Base-by-base conservation (phyloP, 495 filamentous ascomycete species). In the Talaromyces nanjingensis region DNA sequence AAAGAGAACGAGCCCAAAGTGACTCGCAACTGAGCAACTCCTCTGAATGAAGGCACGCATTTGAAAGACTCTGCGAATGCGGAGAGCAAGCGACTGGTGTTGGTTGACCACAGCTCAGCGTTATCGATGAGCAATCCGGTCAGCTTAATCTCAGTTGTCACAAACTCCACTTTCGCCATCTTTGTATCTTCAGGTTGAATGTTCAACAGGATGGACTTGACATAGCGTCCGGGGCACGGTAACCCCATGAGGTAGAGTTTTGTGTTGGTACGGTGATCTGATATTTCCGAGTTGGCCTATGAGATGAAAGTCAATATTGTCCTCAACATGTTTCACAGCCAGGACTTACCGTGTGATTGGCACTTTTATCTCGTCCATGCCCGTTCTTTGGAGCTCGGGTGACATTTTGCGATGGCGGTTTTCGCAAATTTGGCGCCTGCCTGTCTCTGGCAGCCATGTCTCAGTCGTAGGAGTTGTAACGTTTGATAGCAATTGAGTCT, bases 1-100 rank as follows among this genome's bases (percentile, higher is more conserved):
- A 90, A 71, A 7, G 79, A 65, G 29, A 85, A 76, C 0, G 76
- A 73, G 0, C 87, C 88, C 52, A 90, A 81, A 34, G 80, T 75
- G 3, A 87, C 76, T 22, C 83, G 77, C 80, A 91, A 78, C 2
- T 76, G 74, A 37, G 86, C 68, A 34, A 77, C 70, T 16, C 74
- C 76, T 59, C 73, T 70, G 45, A 73, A 72, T 25, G 68, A 73
- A 3, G 68, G 65, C n/a, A 81, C 62, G 5, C 68, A 63, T 7
- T 55, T 60, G n/a, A 81, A 59, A 0, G 71, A 73, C 58, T 65
- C 71, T 11, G 71, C 64, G 31, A 80, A 45, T 1, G 70, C 68
- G 2, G 49, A 65, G 8, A 74, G 63, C 29, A 79, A 61, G 2
- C 68, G 66, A 16, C 25, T 18, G n/a, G 65, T 62, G 52, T 77